These are phyloP conservation scores for Pholiota adiposa DNA, from an alignment of 1,284 basidiomycete species.

Conservation along the genomic window DNA sequence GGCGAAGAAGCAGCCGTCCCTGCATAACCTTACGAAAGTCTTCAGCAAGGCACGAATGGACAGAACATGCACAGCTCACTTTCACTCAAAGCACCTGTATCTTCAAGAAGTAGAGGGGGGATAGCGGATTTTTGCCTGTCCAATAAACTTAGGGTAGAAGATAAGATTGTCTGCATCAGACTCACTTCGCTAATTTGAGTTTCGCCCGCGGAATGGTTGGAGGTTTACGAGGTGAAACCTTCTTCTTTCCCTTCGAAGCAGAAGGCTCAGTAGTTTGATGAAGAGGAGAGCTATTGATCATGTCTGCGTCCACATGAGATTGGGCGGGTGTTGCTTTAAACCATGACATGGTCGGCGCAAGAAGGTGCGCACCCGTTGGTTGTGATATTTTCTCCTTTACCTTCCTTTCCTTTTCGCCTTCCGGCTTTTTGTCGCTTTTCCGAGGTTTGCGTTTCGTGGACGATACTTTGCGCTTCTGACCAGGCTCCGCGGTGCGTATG, in stretches of 20 bases:
- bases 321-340: slow-evolving; percentile 40
- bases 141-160: slow-evolving; percentile 20
- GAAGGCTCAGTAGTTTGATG: slow-evolving; percentile 23
- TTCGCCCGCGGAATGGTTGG: slow-evolving; percentile 29
- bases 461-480: slow-evolving; percentile 48
- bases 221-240: slow-evolving; percentile 33
- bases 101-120: slow-evolving; percentile 36
- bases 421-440: slow-evolving; percentile 46
- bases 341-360: slow-evolving; percentile 43
- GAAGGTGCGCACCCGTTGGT: slow-evolving; percentile 36
- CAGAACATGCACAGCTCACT: slow-evolving; percentile 27
- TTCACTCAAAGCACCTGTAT: slow-evolving; percentile 46
- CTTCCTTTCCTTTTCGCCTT: slow-evolving; percentile 42
- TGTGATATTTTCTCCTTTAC: slow-evolving; percentile 39
- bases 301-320: slow-evolving; percentile 36
- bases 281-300: slow-evolving; percentile 23
- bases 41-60: background rate
- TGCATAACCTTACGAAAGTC: slow-evolving; percentile 37
- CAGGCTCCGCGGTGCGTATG: slow-evolving; percentile 35
- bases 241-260: slow-evolving; percentile 32
- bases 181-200: slow-evolving; percentile 32
- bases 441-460: slow-evolving; percentile 52
- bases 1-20: slow-evolving; percentile 56
- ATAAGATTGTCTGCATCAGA: slow-evolving; percentile 11
- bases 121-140: slow-evolving; percentile 34